phyloP scores from a whole-genome alignment of 2,329 filamentous ascomycete species.

The Nemania diffusa region DNA sequence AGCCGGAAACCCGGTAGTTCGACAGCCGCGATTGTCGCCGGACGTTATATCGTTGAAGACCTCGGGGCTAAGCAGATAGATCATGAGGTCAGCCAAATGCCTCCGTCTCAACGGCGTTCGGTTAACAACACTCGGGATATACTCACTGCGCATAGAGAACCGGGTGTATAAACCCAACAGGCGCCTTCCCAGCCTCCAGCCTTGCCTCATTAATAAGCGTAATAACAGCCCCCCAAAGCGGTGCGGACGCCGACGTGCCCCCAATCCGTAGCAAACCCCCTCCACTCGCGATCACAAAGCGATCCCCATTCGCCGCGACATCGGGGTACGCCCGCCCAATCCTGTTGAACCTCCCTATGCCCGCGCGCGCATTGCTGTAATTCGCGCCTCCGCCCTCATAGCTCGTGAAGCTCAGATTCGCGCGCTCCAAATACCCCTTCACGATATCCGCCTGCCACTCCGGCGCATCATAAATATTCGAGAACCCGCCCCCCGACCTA shows the following conservation, averaged over 20 bases:
- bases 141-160: constrained; percentile 57
- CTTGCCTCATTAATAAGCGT: constrained; percentile 63
- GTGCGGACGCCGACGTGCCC: constrained; percentile 62
- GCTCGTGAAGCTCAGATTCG: constrained; percentile 42
- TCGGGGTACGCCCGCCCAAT: constrained; percentile 61
- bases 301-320: constrained; percentile 57
- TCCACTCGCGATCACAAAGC: constrained; percentile 50
- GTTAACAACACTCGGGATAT: not conserved
- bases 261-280: constrained; percentile 54
- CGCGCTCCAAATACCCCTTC: constrained; percentile 17
- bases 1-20: constrained; percentile 55
- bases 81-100: not conserved
- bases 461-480: constrained; percentile 31
- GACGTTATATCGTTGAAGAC: constrained; percentile 54
- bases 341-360: constrained; percentile 53
- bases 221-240: constrained; percentile 59
- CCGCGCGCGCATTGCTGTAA: constrained; percentile 47
- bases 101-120: not conserved
- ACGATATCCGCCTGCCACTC: constrained; percentile 27
- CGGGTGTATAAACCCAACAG: constrained; percentile 64
- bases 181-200: constrained; percentile 55
- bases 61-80: constrained; percentile 39
- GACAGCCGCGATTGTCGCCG: constrained; percentile 53
- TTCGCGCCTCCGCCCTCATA: constrained; percentile 52
- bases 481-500: constrained; percentile 32